These are phyloP conservation scores for Nothophaeocryptopus gaeumannii DNA, from an alignment of 2,329 filamentous ascomycete genomes.

Conservation along the genomic window DNA sequence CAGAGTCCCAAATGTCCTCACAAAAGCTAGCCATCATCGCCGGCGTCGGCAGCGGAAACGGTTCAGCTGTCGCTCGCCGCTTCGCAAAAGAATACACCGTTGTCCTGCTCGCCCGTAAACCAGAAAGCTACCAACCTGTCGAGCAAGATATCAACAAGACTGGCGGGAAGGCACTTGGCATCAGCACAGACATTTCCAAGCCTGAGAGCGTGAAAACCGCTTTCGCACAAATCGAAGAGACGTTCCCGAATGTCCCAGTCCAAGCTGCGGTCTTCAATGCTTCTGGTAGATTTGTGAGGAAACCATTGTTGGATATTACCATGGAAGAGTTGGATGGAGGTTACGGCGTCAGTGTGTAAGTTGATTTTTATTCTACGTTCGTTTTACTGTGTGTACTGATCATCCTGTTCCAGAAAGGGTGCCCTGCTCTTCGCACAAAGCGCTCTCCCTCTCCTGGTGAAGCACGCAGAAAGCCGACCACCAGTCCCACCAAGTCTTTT, in stretches of 20 bases:
- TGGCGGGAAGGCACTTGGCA: slow-evolving; percentile 67
- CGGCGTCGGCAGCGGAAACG: slow-evolving; percentile 67
- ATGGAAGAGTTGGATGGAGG: slow-evolving; percentile 54
- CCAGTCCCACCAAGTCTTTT: slow-evolving; percentile 73
- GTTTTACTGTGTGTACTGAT: background rate
- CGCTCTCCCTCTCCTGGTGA: slow-evolving; percentile 66
- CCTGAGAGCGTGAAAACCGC: slow-evolving; percentile 54
- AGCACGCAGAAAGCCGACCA: slow-evolving; percentile 49
- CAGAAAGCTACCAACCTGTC: slow-evolving; percentile 61
- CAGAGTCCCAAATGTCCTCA: too few species aligned
- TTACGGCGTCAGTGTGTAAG: slow-evolving; percentile 49
- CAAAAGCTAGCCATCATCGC: slow-evolving; percentile 66
- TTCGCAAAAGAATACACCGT: slow-evolving; percentile 66
- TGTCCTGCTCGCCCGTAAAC: slow-evolving; percentile 66
- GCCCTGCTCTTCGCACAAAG: slow-evolving; percentile 73
- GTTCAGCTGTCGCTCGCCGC: slow-evolving; percentile 58
- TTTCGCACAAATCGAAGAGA: slow-evolving; percentile 58
- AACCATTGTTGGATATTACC: slow-evolving; percentile 59
- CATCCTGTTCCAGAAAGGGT: slow-evolving; percentile 50
- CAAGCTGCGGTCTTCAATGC: slow-evolving; percentile 70
- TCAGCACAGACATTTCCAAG: slow-evolving; percentile 62
- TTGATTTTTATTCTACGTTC: background rate
- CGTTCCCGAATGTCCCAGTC: slow-evolving; percentile 48
- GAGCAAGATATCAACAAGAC: slow-evolving; percentile 63
- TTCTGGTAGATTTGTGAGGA: slow-evolving; percentile 54